phyloP scores from a whole-genome alignment of 2,329 filamentous ascomycete genomes.

The Mycogone perniciosa region DNA sequence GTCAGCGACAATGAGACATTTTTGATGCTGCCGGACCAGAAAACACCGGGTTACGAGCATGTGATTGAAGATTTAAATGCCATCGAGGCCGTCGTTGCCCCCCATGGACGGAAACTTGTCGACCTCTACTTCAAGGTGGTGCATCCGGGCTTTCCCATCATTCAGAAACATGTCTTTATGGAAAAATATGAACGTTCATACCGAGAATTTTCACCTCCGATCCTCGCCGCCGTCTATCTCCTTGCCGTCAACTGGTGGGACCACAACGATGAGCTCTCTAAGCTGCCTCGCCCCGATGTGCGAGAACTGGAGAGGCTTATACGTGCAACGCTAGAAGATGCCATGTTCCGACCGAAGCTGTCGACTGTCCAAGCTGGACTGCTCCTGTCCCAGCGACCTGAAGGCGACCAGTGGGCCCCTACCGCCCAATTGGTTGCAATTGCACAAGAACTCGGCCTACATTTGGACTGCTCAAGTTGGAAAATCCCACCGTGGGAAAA shows the following conservation, averaged over 20 bases:
- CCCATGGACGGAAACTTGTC: conserved; percentile 69
- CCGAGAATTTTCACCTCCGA: conserved; percentile 66
- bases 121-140: conserved; percentile 77
- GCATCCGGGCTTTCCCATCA: conserved; percentile 74
- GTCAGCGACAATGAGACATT: conserved; percentile 75
- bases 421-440: conserved; percentile 85
- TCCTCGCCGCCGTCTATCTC: conserved; percentile 77
- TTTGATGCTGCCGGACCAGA: conserved; percentile 68
- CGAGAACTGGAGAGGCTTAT: conserved; percentile 67
- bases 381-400: conserved; percentile 66
- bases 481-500: conserved; percentile 85
- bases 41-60: conserved; percentile 66
- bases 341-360: conserved; percentile 75
- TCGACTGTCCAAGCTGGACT: conserved; percentile 74
- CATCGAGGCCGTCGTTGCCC: conserved; percentile 69
- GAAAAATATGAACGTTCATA: conserved; percentile 70
- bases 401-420: conserved; percentile 74
- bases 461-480: conserved; percentile 82
- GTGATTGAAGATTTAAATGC: conserved; percentile 61
- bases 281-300: conserved; percentile 63
- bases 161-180: conserved; percentile 73
- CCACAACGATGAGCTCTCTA: conserved; percentile 59
- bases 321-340: conserved; percentile 64
- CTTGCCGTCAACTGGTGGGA: conserved; percentile 87
- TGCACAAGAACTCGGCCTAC: conserved; percentile 79